Base-by-base conservation (phyloP, 371 early-diverging fungal genomes). In the Mortierella sp. region DNA sequence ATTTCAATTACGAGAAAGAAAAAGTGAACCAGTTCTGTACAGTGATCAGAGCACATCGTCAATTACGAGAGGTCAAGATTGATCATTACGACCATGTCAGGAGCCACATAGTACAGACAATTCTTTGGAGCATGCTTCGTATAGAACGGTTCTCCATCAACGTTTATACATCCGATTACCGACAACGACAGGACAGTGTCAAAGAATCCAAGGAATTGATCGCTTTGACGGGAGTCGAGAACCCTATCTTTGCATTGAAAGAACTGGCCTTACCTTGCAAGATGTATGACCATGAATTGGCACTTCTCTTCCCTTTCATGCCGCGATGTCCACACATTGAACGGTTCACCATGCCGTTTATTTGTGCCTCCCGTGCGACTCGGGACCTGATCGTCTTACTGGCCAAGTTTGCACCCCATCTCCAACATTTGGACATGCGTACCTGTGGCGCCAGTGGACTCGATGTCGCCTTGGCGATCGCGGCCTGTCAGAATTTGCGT, bases 391-490 rank as follows among this genome's bases (percentile, higher is more conserved):
- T 26, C 14, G 18, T n/a, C 0, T 4, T 49, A 23, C 26, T 55
- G 38, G 18, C 41, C 5, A n/a, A 10, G 10, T 41, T 39, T 5
- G 21, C 48, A 28, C 54, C 48, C 1, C 21, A 48, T 19, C 48
- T 55, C 27, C 56, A 49, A 10, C 50, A 63, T 19, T 23, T 63
- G 18, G 47, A 63, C 46, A 16, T 54, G 14, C 24, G 21, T 24
- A 24, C 0, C 1, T 43, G 24, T 48, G n/a, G 14, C 12, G n/a
- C 50, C 18, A 14, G 14, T 24, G 21, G 27, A 3, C 18, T 27
- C 42, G 26, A 59, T 6, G 26, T 10, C 4, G 42, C 13, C 14
- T 19, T n/a, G 16, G n/a, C 5, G 41, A 21, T 26, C 39, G 10
- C 5, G 19, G 18, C 26, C 28, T 59, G 41, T 41, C 28, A 45